Conservation (phyloP, 345 rosid species). For the Eucalyptus curtisii region DNA sequence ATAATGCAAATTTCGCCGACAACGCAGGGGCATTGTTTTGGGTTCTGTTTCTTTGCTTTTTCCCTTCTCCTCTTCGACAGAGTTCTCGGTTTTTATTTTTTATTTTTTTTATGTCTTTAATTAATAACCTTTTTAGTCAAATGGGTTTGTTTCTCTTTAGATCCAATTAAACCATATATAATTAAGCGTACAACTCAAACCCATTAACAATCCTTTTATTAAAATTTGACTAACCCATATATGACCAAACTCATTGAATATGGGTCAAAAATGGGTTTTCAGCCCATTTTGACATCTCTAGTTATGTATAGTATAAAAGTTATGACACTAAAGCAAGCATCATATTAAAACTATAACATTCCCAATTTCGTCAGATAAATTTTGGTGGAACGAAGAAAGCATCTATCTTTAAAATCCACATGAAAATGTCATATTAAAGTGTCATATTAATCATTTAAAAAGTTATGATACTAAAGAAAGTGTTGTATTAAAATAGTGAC, state of each 20-base stretch:
- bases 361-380: fast-evolving
- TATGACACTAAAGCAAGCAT: background rate
- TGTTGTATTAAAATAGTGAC: background rate
- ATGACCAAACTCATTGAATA: background rate
- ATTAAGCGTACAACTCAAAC: background rate
- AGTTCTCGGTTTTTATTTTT: background rate
- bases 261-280: too few species aligned
- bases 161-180: background rate
- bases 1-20: background rate
- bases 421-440: background rate
- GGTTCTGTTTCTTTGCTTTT: background rate
- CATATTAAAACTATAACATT: background rate
- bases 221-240: background rate
- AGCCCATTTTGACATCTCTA: background rate
- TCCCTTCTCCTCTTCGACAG: background rate
- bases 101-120: too few species aligned
- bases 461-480: background rate
- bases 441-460: background rate
- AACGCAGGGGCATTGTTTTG: background rate
- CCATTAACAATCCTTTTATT: background rate
- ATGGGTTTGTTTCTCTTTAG: background rate
- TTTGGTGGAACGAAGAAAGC: background rate
- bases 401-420: background rate
- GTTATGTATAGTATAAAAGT: fast-evolving
- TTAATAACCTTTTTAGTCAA: background rate